Evolutionary conservation across 768 basidiomycete species (phyloP).

Genomic region (Gyrodon lividus): DNA sequence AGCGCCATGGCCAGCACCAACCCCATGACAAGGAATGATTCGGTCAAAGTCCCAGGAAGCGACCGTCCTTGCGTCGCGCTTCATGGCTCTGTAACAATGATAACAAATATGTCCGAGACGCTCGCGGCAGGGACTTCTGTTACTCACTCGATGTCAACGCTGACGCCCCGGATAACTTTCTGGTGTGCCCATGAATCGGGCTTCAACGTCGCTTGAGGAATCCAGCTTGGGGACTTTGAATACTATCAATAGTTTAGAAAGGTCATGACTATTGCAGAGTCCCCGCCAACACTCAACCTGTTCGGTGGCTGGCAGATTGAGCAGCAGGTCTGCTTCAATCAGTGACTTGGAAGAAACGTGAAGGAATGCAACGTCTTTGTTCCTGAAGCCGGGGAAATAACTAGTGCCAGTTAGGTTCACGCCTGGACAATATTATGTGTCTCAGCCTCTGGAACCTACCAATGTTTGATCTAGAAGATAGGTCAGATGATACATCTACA

Average conservation of each 20-base stretch:
- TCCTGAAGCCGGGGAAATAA: constrained; percentile 68
- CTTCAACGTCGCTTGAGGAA: constrained; percentile 26
- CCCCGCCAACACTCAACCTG: constrained; percentile 46
- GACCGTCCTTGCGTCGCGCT: constrained; percentile 61
- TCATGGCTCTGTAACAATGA: constrained; percentile 46
- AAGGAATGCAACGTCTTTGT: constrained; percentile 83
- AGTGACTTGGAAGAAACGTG: constrained; percentile 70
- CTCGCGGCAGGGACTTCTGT: background rate
- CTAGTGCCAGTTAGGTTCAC: constrained; percentile 30
- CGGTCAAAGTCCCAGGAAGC: constrained; percentile 71
- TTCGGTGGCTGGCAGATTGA: constrained; percentile 79
- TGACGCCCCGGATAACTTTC: constrained; percentile 17
- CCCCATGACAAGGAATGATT: constrained; percentile 73
- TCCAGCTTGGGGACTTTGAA: constrained; percentile 35
- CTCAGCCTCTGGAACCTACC: constrained; percentile 31
- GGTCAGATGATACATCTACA: background rate
- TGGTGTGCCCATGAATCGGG: constrained; percentile 32
- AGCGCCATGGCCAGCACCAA: constrained; percentile 21
- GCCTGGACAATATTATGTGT: background rate
- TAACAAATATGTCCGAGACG: background rate
- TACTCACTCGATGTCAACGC: constrained; percentile 30
- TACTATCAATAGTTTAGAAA: constrained; percentile 27
- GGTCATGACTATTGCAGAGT: background rate
- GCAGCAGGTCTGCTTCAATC: constrained; percentile 78
- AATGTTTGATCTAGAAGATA: constrained; percentile 45